Evolutionary conservation across 495 filamentous ascomycete genomes (phyloP), one percentile per base, ranked within the genome.

Genomic region (Xylaria castorea): DNA sequence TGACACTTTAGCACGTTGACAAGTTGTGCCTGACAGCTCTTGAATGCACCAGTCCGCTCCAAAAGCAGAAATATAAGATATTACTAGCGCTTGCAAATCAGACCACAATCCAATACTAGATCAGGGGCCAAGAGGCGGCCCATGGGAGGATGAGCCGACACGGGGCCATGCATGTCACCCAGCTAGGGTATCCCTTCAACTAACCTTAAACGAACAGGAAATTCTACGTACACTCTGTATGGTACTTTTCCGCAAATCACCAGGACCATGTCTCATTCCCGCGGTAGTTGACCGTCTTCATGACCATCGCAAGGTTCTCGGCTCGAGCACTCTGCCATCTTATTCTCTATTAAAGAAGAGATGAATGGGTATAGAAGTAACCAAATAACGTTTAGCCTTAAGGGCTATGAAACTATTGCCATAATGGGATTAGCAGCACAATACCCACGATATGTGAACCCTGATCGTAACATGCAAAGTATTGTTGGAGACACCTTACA

Each of bases 131-230:
- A 62, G 42, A 70, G 62, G 40, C 40, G 51, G 62, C 75, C 76
- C 78, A 74, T 80, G 75, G 73, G 75, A 80, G 73, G 71, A 70
- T 69, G 77, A 75, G 67, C 70, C 72, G 78, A 80, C 77, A 76
- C 76, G 78, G 78, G 78, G 78, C 76, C 73, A 80, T 78, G 78
- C 69, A 75, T 78, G 73, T 76, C 71, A 71, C 75, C 75, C 68
- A 74, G 73, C 75, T 65, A 73, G 72, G 60, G 66, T 55, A 32
- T 46, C 46, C 25, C 38, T 44, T 27, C 32, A 44, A 48, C 55
- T 72, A 72, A 67, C 48, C 70, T 72, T 67, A 72, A 67, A 66
- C 42, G 63, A 61, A 40, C 34, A 61, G 51, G 63, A 72, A 72
- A 40, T 63, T 60, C 70, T 12, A 72, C 34, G 62, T 57, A 53